These are phyloP conservation scores for Aspergillus piperis DNA, from an alignment of 2,329 filamentous ascomycete species.

Conservation along the genomic window DNA sequence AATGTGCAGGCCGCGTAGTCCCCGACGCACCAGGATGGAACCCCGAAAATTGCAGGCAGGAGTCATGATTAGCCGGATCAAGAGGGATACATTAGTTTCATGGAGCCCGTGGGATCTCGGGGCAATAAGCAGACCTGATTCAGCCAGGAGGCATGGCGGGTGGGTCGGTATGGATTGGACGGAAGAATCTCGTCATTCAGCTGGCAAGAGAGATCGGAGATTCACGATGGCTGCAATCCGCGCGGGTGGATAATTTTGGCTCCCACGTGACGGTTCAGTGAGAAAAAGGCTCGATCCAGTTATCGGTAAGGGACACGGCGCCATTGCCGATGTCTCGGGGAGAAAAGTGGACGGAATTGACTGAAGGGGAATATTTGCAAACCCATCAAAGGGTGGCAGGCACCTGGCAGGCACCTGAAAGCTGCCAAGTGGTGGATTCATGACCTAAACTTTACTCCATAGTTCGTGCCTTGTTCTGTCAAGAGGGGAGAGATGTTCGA, in stretches of 20 bases:
- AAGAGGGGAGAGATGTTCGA: background rate
- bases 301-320: too few species aligned
- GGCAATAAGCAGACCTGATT: background rate
- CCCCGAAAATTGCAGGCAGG: background rate
- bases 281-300: too few species aligned
- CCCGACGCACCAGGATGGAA: conserved; percentile 8
- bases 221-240: background rate
- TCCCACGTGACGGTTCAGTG: background rate
- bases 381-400: too few species aligned
- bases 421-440: too few species aligned
- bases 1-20: conserved; percentile 2
- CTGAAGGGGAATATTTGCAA: too few species aligned
- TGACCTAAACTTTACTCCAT: too few species aligned
- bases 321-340: too few species aligned
- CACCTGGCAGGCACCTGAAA: too few species aligned
- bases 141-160: background rate
- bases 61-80: background rate
- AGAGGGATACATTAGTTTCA: conserved; percentile 4
- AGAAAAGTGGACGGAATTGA: too few species aligned
- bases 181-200: background rate
- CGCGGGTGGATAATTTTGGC: background rate
- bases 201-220: background rate
- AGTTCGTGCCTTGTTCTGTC: too few species aligned
- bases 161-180: background rate
- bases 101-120: conserved; percentile 3